Conservation (phyloP, 768 basidiomycete genomes). For the Termitomyces sp. region DNA sequence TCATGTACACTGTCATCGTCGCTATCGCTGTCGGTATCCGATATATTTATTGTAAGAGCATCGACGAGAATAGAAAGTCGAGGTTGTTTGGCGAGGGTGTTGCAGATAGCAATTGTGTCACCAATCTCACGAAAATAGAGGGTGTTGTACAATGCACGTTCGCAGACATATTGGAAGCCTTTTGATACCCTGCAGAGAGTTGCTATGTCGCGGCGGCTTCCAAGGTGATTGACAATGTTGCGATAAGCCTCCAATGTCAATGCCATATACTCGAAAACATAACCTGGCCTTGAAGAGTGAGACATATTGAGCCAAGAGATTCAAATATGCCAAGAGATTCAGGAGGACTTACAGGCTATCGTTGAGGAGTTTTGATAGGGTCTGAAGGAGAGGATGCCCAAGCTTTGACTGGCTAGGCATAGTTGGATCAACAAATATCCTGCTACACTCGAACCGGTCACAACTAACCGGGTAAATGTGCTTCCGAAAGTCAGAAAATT, state of each 20-base stretch:
- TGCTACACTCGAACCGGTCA: background rate
- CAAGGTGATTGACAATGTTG: conserved; percentile 49
- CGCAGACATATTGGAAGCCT: conserved; percentile 48
- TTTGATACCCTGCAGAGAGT: conserved; percentile 55
- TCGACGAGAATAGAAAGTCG: conserved; percentile 50
- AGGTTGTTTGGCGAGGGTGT: conserved; percentile 36
- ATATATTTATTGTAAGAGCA: conserved; percentile 45
- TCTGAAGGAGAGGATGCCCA: conserved; percentile 13
- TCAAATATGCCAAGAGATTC: background rate
- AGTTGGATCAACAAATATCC: background rate
- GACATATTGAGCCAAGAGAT: background rate
- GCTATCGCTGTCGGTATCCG: conserved; percentile 25
- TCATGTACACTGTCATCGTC: conserved; percentile 23
- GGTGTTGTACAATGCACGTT: conserved; percentile 56
- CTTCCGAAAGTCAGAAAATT: background rate
- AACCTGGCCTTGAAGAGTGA: conserved; percentile 22
- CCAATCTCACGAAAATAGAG: conserved; percentile 39
- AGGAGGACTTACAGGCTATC: conserved; percentile 24
- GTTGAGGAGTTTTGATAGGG: conserved; percentile 13
- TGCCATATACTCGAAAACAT: conserved; percentile 49
- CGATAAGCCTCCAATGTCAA: conserved; percentile 55
- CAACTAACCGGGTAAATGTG: conserved; percentile 7
- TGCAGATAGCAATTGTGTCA: conserved; percentile 40
- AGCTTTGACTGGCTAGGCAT: conserved; percentile 3
- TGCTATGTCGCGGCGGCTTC: conserved; percentile 48